Base-by-base conservation (phyloP, 306 rosid genomes). In the Rubus parviflorus region DNA sequence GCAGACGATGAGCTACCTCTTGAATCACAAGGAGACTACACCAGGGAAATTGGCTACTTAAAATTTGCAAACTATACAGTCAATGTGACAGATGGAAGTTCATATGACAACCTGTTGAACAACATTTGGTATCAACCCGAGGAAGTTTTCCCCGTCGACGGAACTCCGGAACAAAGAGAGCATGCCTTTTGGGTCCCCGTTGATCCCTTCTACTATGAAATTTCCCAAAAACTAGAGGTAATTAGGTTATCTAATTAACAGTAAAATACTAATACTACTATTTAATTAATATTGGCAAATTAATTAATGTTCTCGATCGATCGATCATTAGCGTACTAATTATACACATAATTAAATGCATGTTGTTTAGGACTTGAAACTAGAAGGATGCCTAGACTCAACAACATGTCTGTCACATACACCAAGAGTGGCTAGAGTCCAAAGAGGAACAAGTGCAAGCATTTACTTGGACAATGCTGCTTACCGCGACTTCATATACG, bases 81-180 rank as follows among this genome's bases (percentile, higher is more conserved):
- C 52, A 88, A 90, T 45, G 71, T 83, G 11, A 79, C 65, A 17
- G 47, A 15, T 0, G 78, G 49, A 5, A 77, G 62, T 52, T 3
- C 84, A 20, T 45, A 51, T 4, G 88, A 85, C 42, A 90, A 88
- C 66, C 65, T 70, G 1, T 83, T 88, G 23, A 88, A 90, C 85
- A 87, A 81, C 16, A 87, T 90, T 7, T 90, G 96, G 93, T 84
- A 81, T 80, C 93, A 85, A 68, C 86, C 83, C 2, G 91, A 90
- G 78, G 91, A 90, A 58, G 23, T 90, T 38, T 90, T 88, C 16
- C 86, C 96, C 0, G 5, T 84, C n/a, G 87, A 88, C 65, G 93
- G 87, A 8, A 75, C 57, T 82, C 92, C 91, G 0, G 90, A 90
- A 42, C n/a, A 80, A 43, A 84, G 91, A 14, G 81, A 88, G 14